These are phyloP conservation scores for Colletotrichum phormii DNA, from an alignment of 2,329 filamentous ascomycete species.

Conservation along the genomic window DNA sequence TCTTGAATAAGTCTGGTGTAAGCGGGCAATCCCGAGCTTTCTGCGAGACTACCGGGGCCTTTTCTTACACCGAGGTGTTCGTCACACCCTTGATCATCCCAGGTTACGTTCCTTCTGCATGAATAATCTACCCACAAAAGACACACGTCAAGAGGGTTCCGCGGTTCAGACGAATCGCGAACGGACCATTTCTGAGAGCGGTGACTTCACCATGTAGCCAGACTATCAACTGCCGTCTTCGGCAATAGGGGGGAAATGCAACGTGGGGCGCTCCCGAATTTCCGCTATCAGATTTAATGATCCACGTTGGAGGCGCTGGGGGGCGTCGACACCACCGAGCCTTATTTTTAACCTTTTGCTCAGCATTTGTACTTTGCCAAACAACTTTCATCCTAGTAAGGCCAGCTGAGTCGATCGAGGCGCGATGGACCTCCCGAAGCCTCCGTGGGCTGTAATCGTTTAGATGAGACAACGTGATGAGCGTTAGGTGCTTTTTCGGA, in stretches of 20 bases:
- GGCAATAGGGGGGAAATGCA: background rate
- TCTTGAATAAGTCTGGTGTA: background rate
- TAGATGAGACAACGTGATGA: background rate
- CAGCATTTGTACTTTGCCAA: background rate
- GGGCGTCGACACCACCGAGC: background rate
- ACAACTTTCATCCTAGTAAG: background rate
- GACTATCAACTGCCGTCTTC: conserved; percentile 5
- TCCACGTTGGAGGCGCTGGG: background rate
- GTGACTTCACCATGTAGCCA: background rate
- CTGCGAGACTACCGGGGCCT: conserved; percentile 17
- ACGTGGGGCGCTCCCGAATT: background rate
- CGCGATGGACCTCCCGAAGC: background rate
- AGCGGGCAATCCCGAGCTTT: conserved; percentile 21
- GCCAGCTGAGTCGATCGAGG: background rate
- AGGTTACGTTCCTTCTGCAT: background rate
- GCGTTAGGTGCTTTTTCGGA: background rate
- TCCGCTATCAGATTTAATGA: background rate
- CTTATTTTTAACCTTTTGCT: conserved; percentile 8
- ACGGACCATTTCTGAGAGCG: background rate
- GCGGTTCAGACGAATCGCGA: conserved; percentile 3
- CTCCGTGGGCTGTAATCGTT: background rate
- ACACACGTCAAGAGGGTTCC: background rate
- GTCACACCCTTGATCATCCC: background rate
- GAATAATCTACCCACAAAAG: conserved; percentile 7
- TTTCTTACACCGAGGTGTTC: background rate